Evolutionary conservation across 495 filamentous ascomycete species (phyloP).

Genomic region (Friedmanniomyces simplex): DNA sequence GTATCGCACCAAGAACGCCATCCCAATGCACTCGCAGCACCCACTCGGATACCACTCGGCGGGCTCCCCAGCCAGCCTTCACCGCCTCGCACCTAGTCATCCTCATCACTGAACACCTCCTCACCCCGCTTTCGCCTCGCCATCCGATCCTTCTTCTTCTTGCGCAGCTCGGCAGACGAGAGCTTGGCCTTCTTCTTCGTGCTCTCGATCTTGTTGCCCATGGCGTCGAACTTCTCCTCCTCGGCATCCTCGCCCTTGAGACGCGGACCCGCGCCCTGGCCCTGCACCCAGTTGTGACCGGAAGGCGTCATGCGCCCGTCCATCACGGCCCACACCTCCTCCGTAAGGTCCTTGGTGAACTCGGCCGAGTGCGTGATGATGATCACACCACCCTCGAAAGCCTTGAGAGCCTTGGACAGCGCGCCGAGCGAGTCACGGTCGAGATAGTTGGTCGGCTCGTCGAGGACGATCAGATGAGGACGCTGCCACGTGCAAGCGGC

Average conservation of each 20-base stretch:
- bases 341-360: constrained; percentile 97
- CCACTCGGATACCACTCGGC: no score
- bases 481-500: constrained; percentile 98
- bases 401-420: constrained; percentile 92
- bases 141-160: constrained; percentile 97
- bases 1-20: no score
- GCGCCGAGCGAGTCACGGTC: constrained; percentile 99
- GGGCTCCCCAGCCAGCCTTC: no score
- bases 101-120: constrained; percentile 90
- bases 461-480: constrained; percentile 96
- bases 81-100: constrained; percentile 30
- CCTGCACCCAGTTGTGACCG: constrained; percentile 96
- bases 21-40: no score
- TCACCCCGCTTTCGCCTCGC: constrained; percentile 87
- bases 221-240: constrained; percentile 82
- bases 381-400: constrained; percentile 98
- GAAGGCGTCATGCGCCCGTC: constrained; percentile 90
- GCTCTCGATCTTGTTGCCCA: constrained; percentile 72
- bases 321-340: constrained; percentile 79
- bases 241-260: constrained; percentile 70
- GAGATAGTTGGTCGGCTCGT: constrained; percentile 99
- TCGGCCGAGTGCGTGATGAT: constrained; percentile 98
- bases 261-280: constrained; percentile 79
- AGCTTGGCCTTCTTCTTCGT: constrained; percentile 91
- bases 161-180: constrained; percentile 66